Percentiles rank a stretch among this genome's conserved stretches.
These are phyloP conservation scores for Cladobotryum mycophilum DNA, from an alignment of 2,329 filamentous ascomycete species.

Conservation along the genomic window DNA sequence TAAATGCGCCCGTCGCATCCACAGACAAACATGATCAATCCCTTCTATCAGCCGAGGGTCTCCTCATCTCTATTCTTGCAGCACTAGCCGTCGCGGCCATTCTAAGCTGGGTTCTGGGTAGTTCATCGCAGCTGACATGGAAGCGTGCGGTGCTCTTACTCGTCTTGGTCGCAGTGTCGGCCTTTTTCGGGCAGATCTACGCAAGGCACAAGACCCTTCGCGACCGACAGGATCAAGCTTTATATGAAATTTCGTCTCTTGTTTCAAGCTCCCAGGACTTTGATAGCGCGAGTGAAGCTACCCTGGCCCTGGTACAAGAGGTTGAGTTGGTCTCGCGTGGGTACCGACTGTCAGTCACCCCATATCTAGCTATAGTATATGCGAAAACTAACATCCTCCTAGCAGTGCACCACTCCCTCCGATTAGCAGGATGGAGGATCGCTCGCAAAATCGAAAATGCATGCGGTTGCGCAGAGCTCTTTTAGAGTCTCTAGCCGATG, in stretches of 20 bases:
- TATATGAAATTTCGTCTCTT: constrained; percentile 62
- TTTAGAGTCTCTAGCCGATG: constrained; percentile 59
- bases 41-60: constrained; percentile 36
- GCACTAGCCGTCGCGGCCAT: constrained; percentile 64
- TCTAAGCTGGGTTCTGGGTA: constrained; percentile 61
- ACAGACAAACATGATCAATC: constrained; percentile 19
- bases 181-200: constrained; percentile 59
- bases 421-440: constrained; percentile 85
- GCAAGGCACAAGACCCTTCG: constrained; percentile 75
- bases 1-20: constrained; percentile 13
- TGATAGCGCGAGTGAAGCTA: constrained; percentile 69
- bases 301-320: constrained; percentile 80
- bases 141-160: constrained; percentile 47
- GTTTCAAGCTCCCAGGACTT: constrained; percentile 73
- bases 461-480: constrained; percentile 72
- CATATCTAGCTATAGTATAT: not conserved
- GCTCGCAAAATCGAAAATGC: constrained; percentile 71
- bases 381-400: constrained; percentile 15
- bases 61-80: constrained; percentile 40
- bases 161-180: constrained; percentile 46
- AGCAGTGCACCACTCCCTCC: constrained; percentile 87
- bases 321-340: constrained; percentile 92
- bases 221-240: constrained; percentile 66
- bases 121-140: constrained; percentile 47
- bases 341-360: constrained; percentile 64